A percentile compares a stretch with the other conserved stretches of the same genome.
Evolutionary conservation across 306 rosid species (phyloP).

Genomic region (Glycine latifolia): DNA sequence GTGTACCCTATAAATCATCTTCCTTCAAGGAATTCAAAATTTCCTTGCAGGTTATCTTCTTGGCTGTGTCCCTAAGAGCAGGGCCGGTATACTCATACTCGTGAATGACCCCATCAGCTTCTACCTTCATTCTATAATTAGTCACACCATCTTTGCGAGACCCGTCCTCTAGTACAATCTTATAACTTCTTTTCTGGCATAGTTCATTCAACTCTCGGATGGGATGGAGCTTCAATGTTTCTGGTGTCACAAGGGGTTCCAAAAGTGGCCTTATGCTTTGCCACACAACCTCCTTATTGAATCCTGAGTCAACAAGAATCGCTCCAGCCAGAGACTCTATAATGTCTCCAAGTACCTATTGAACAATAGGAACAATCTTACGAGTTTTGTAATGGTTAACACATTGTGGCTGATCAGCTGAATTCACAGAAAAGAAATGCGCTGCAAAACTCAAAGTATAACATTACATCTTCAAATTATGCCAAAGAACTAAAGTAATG

Average conservation of each 20-base stretch:
- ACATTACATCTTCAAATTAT: background rate
- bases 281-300: constrained; percentile 60
- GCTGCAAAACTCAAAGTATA: background rate
- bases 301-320: constrained; percentile 74
- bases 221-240: constrained; percentile 64
- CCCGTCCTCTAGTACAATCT: constrained; percentile 10
- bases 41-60: constrained; percentile 56
- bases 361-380: constrained; percentile 26
- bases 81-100: constrained; percentile 27
- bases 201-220: constrained; percentile 56
- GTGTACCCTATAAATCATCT: background rate
- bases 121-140: constrained; percentile 52
- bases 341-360: constrained; percentile 82
- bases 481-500: background rate
- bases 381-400: background rate
- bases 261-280: constrained; percentile 70
- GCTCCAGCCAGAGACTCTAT: constrained; percentile 91
- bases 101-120: constrained; percentile 55
- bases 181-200: constrained; percentile 54
- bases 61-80: constrained; percentile 50
- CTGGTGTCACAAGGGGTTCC: constrained; percentile 77
- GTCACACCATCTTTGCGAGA: constrained; percentile 34
- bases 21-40: constrained; percentile 62
- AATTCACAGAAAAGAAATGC: background rate
- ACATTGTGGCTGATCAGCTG: background rate